phyloP scores from a whole-genome alignment of 345 rosid species.

The Melastoma malabathricum region DNA sequence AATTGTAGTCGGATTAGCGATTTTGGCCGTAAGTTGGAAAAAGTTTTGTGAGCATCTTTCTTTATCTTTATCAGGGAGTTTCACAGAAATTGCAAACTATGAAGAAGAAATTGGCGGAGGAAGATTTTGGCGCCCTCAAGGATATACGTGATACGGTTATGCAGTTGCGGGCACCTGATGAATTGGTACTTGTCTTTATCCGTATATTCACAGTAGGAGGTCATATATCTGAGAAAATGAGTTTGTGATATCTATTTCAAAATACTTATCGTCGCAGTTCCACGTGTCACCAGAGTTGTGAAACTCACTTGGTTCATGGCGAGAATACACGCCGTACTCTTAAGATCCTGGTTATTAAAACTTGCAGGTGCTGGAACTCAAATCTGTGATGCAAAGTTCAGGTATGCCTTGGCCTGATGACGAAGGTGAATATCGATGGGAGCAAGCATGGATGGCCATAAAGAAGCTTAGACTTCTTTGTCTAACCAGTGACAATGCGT shows the following conservation, averaged over 20 bases:
- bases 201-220: too few relatives aligned
- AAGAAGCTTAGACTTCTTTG: slow-evolving; percentile 52
- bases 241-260: too few relatives aligned
- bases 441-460: slow-evolving; percentile 92
- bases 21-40: too few relatives aligned
- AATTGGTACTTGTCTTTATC: slow-evolving; percentile 42
- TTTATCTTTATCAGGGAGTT: slow-evolving; percentile 42
- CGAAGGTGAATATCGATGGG: slow-evolving; percentile 86
- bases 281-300: too few relatives aligned
- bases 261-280: too few relatives aligned
- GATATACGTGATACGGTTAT: slow-evolving; percentile 69
- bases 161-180: slow-evolving; percentile 51
- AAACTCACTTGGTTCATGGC: too few relatives aligned
- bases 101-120: slow-evolving; percentile 52
- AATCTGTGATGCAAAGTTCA: slow-evolving; percentile 60
- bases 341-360: neutral
- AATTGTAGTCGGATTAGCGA: too few relatives aligned
- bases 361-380: slow-evolving; percentile 76
- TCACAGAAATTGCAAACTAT: slow-evolving; percentile 37
- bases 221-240: too few relatives aligned
- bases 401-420: slow-evolving; percentile 99
- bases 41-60: too few relatives aligned
- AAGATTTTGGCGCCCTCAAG: slow-evolving; percentile 42
- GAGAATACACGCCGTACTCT: neutral
- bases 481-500: neutral